Conservation (phyloP, 192 early-diverging fungal species). For the Paraglomus brasilianum region DNA sequence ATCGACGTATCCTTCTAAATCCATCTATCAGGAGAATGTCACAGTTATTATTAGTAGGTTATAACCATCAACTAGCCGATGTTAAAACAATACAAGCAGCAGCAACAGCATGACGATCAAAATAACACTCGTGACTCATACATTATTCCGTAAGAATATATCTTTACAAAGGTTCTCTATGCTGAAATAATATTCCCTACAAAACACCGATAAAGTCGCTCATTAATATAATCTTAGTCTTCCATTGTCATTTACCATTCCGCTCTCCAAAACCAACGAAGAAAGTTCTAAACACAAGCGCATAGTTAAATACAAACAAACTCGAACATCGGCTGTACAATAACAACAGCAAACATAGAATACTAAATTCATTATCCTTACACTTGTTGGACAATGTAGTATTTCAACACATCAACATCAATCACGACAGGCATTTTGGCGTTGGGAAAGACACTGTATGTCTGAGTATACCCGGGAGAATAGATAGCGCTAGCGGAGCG, state of each 20-base stretch:
- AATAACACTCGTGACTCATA: conserved; percentile 14
- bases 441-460: background rate
- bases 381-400: conserved; percentile 64
- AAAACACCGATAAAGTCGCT: conserved; percentile 2
- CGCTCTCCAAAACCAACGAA: too few relatives aligned
- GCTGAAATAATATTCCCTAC: conserved; percentile 94
- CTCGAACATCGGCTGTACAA: background rate
- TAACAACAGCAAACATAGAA: background rate
- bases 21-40: conserved; percentile 68
- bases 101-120: background rate
- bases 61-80: too few relatives aligned
- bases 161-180: conserved; percentile 97
- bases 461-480: conserved; percentile 1
- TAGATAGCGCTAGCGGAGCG: conserved; percentile 22
- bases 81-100: background rate
- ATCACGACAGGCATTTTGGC: conserved; percentile 26
- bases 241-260: too few relatives aligned
- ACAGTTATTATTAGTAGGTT: background rate
- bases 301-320: too few relatives aligned
- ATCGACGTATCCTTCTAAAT: conserved; percentile 78
- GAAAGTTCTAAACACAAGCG: too few relatives aligned
- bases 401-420: conserved; percentile 50
- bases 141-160: conserved; percentile 80
- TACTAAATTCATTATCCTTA: conserved; percentile 31
- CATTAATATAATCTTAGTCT: too few relatives aligned